Percentiles rank a stretch among this genome's conserved stretches.
phyloP scores from a whole-genome alignment of 1,284 basidiomycete species.

The Ustilago lituana region DNA sequence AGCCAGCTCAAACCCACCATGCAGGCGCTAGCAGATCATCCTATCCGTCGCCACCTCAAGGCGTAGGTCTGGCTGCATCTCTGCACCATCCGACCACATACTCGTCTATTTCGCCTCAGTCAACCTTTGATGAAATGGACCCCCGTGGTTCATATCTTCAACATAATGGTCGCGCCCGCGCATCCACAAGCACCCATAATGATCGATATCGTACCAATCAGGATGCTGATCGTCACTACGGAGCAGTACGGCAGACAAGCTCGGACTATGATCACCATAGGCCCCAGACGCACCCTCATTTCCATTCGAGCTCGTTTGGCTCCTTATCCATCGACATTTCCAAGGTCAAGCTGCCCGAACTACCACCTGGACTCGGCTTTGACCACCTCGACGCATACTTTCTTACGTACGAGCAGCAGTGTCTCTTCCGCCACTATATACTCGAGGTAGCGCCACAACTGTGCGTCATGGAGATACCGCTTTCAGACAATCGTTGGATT shows the following conservation, averaged over 20 bases:
- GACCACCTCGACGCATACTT: slow-evolving; percentile 45
- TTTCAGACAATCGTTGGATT: slow-evolving; percentile 42
- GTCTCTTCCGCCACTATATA: slow-evolving; percentile 42
- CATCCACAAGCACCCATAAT: slow-evolving; percentile 23
- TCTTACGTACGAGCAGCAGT: slow-evolving; percentile 38
- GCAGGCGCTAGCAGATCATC: background rate
- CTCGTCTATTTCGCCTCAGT: slow-evolving; percentile 20
- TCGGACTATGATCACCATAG: slow-evolving; percentile 28
- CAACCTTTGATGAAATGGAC: slow-evolving; percentile 6
- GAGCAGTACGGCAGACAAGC: background rate
- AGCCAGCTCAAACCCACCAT: slow-evolving; percentile 1
- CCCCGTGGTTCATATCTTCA: background rate
- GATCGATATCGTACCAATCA: slow-evolving; percentile 20
- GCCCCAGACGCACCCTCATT: slow-evolving; percentile 4
- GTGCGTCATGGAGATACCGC: slow-evolving; percentile 32
- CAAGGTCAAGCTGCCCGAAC: slow-evolving; percentile 30
- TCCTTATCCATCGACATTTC: slow-evolving; percentile 31
- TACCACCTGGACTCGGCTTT: slow-evolving; percentile 38
- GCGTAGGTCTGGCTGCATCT: background rate
- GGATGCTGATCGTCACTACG: background rate
- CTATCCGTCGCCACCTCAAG: slow-evolving; percentile 9
- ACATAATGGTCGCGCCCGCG: slow-evolving; percentile 7
- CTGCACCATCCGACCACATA: background rate
- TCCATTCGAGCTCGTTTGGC: slow-evolving; percentile 6
- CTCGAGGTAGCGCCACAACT: slow-evolving; percentile 43